phyloP scores from a whole-genome alignment of 2,329 filamentous ascomycete species.

The Fusarium zealandicum region DNA sequence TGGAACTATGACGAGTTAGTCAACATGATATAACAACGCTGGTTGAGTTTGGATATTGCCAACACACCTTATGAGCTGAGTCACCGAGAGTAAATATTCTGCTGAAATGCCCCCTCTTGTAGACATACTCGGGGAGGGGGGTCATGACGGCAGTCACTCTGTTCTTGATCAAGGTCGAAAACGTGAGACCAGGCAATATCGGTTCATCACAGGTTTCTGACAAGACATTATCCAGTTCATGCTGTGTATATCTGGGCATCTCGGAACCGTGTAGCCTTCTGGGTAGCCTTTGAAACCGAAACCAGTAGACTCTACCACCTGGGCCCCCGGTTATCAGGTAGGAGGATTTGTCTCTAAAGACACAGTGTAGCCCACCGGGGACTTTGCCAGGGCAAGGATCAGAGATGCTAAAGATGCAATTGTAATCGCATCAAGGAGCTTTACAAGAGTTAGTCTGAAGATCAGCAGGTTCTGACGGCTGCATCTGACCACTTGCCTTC shows the following conservation, averaged over 20 bases:
- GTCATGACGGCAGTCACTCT: constrained; percentile 42
- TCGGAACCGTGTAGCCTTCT: constrained; percentile 1
- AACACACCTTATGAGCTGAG: constrained; percentile 49
- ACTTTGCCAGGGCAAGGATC: constrained; percentile 1
- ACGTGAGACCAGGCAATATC: constrained; percentile 6
- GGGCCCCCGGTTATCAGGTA: constrained; percentile 8
- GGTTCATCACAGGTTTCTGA: background rate
- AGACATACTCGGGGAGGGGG: constrained; percentile 47
- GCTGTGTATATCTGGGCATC: constrained; percentile 12
- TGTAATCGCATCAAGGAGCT: constrained; percentile 8
- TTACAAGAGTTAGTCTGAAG: background rate
- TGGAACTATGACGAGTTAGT: background rate
- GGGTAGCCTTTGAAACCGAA: constrained; percentile 9
- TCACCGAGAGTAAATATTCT: constrained; percentile 52
- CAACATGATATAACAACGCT: too few species aligned
- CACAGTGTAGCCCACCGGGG: background rate
- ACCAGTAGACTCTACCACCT: constrained; percentile 52
- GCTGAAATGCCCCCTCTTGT: constrained; percentile 49
- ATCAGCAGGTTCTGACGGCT: background rate
- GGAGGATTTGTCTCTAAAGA: background rate
- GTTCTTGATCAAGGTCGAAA: constrained; percentile 10
- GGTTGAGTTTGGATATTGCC: too few species aligned
- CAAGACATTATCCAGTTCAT: background rate
- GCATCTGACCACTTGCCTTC: background rate
- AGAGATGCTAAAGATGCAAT: constrained; percentile 21